phyloP scores from a whole-genome alignment of 2,329 filamentous ascomycete species.

The Penicillium sumatraense region DNA sequence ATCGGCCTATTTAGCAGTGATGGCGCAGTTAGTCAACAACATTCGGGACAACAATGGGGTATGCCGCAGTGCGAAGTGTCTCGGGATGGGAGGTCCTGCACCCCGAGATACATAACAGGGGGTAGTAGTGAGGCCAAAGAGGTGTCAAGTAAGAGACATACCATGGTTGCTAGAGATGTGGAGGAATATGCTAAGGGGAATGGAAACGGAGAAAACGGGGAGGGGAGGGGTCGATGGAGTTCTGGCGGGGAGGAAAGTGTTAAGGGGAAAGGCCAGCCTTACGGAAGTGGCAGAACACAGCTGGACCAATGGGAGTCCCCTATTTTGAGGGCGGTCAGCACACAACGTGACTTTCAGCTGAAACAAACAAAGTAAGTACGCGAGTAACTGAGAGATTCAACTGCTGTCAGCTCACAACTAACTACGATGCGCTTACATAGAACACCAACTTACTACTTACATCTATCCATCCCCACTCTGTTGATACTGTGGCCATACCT shows the following conservation, averaged over 20 bases:
- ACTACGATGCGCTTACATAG: no score
- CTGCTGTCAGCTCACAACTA: no score
- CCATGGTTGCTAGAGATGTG: slow-evolving; percentile 34
- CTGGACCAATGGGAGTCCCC: slow-evolving; percentile 15
- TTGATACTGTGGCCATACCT: background rate
- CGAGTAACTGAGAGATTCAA: no score
- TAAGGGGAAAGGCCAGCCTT: slow-evolving; percentile 29
- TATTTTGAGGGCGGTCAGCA: slow-evolving; percentile 17
- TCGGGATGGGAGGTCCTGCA: slow-evolving; percentile 18
- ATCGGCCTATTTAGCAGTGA: slow-evolving; percentile 71
- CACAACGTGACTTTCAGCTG: background rate
- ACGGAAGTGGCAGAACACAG: slow-evolving; percentile 13
- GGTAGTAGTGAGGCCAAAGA: background rate
- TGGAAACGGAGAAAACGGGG: slow-evolving; percentile 16
- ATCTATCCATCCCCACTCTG: no score
- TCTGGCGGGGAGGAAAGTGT: slow-evolving; percentile 22
- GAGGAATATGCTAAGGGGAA: slow-evolving; percentile 13
- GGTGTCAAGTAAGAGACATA: slow-evolving; percentile 19
- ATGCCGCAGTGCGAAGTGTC: no score
- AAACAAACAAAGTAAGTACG: no score
- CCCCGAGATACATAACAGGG: slow-evolving; percentile 2
- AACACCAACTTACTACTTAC: no score
- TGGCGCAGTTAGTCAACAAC: slow-evolving; percentile 30
- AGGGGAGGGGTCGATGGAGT: slow-evolving; percentile 20
- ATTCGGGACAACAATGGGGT: slow-evolving; percentile 23